phyloP scores from a whole-genome alignment of 208 protist genomes.

The Zelonia costaricensis region DNA sequence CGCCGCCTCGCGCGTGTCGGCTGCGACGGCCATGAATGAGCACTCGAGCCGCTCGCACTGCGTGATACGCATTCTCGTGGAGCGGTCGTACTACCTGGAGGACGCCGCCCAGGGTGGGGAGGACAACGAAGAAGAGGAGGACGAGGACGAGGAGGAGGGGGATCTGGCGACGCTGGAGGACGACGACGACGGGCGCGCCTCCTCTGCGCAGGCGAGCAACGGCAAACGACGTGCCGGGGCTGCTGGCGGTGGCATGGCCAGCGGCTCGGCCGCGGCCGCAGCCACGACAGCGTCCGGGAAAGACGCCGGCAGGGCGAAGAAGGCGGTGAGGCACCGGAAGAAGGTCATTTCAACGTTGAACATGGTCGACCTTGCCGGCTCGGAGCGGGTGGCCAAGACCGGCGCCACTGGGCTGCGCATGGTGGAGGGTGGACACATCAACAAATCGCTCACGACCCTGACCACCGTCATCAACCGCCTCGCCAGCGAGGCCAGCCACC shows the following conservation, averaged over 20 bases:
- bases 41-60: slow-evolving; percentile 95
- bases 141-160: slow-evolving; percentile 19
- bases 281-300: background rate
- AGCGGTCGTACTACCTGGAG: slow-evolving; percentile 72
- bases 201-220: slow-evolving; percentile 1
- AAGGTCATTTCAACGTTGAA: slow-evolving; percentile 79
- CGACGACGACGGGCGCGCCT: slow-evolving; percentile 20
- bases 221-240: background rate
- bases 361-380: slow-evolving; percentile 94
- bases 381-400: slow-evolving; percentile 93
- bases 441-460: slow-evolving; percentile 82
- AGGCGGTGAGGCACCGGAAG: slow-evolving; percentile 24
- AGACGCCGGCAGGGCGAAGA: slow-evolving; percentile 1
- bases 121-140: slow-evolving; percentile 22
- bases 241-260: background rate
- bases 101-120: slow-evolving; percentile 42
- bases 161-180: slow-evolving; percentile 10
- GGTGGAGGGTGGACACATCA: slow-evolving; percentile 93
- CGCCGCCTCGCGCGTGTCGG: slow-evolving; percentile 54
- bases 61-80: slow-evolving; percentile 93
- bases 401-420: slow-evolving; percentile 89
- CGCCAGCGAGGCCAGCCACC: slow-evolving; percentile 16
- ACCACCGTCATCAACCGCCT: slow-evolving; percentile 80
- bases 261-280: background rate
- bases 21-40: slow-evolving; percentile 94